Conservation (phyloP, 176 grass and related monocot species). For the Oryza coarctata region DNA sequence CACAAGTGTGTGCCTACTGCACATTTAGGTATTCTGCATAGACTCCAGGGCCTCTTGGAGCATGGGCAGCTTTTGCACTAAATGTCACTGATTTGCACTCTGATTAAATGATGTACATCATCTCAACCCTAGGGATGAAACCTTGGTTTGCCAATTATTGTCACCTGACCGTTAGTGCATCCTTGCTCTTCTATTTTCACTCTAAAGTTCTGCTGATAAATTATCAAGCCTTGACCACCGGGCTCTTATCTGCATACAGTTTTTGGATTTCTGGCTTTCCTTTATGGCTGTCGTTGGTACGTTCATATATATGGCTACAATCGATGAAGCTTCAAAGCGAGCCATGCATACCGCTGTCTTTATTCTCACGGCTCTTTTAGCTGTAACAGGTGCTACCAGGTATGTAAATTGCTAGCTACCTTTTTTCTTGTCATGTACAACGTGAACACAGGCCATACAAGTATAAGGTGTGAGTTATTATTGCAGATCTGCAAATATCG, state of each 20-base stretch:
- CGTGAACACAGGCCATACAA: background rate
- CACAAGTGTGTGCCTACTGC: background rate
- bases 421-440: constrained; percentile 5
- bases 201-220: constrained; percentile 1
- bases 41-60: too few species aligned
- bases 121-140: background rate
- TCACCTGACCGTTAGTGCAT: background rate
- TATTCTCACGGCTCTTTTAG: constrained; percentile 92
- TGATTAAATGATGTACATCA: background rate
- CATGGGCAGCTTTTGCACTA: background rate
- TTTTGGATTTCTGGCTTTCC: constrained; percentile 98
- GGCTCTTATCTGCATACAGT: constrained; percentile 48
- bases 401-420: constrained; percentile 23
- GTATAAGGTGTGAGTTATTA: constrained; percentile 18
- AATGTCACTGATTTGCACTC: background rate
- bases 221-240: background rate
- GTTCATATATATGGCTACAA: constrained; percentile 94
- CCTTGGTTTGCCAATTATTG: background rate
- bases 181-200: background rate
- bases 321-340: constrained; percentile 81
- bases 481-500: constrained; percentile 81
- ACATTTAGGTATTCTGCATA: background rate
- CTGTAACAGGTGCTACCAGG: constrained; percentile 88
- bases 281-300: constrained; percentile 98
- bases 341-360: constrained; percentile 82